Base-by-base conservation (phyloP, 31 red algal genomes). In the Odonthalia washingtoniensis region DNA sequence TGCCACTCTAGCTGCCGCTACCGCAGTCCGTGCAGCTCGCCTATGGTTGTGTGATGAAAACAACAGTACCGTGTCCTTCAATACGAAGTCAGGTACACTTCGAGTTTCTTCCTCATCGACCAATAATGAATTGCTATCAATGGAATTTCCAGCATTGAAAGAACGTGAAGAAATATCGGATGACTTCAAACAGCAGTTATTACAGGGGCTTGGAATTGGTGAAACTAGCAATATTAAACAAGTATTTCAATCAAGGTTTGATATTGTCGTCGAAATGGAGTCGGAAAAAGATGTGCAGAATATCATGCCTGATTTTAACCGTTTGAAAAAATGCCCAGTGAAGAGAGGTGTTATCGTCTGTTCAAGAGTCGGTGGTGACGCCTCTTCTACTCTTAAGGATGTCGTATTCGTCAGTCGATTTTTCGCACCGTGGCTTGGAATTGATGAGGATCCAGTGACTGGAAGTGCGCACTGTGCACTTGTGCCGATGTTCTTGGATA, bases 1-100 rank as follows among this genome's bases (percentile, higher is more conserved):
- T 83, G 94, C 94, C 9, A 96, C 94, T 36, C 73, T 96, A 6
- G 94, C 94, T 53, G 81, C 90, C 36, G 94, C 94, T 5, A 70
- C 45, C 38, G 94, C 80, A 18, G 12, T 91, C 45, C 52, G 72
- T 52, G 75, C 60, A 49, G 37, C 74, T 43, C 62, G 60, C 2
- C n/a, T n/a, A n/a, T n/a, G n/a, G n/a, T n/a, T n/a, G n/a, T 62
- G 36, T 44, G 77, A 62, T 41, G 45, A 62, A n/a, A 40, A 31
- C n/a, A 28, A 31, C 38, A 35, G 73, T 65, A 30, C 18, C n/a
- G 24, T 92, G 2, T 53, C n/a, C 18, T 84, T 94, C 44, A 44
- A 40, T 16, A 95, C 84, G 28, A 68, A 34, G 30, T 92, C 82
- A 21, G 93, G 88, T 27, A 85, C 41, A 66, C 79, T 95, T 3